A percentile compares a stretch with the other conserved stretches of the same genome.
phyloP scores from a whole-genome alignment of 2,329 filamentous ascomycete genomes.

The Diaporthe sp. region DNA sequence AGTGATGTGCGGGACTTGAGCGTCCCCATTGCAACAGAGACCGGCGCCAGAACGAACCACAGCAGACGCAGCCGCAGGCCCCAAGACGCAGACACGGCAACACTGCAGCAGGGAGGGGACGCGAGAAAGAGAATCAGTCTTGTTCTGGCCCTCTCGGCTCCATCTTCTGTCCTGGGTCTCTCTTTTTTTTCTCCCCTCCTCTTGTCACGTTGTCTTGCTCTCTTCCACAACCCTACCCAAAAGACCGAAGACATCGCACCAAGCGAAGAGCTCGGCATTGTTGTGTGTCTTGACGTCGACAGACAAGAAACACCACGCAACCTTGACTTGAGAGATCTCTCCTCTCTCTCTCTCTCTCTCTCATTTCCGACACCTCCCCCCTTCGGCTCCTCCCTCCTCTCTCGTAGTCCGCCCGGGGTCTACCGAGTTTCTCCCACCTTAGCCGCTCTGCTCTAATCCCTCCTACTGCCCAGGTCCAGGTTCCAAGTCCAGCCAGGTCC shows the following conservation, averaged over 20 bases:
- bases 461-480: constrained; percentile 45
- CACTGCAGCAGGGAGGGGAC: constrained; percentile 34
- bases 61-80: constrained; percentile 27
- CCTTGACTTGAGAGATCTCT: constrained; percentile 26
- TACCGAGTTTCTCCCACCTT: constrained; percentile 37
- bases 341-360: too few relatives aligned
- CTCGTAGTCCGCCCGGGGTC: constrained; percentile 25
- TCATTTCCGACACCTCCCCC: background rate
- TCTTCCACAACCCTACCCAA: constrained; percentile 48
- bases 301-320: constrained; percentile 20
- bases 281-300: constrained; percentile 30
- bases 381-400: constrained; percentile 5
- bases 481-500: constrained; percentile 34
- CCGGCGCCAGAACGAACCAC: constrained; percentile 31
- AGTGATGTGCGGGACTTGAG: constrained; percentile 38
- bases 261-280: constrained; percentile 28
- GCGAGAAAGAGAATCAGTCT: constrained; percentile 32
- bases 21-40: constrained; percentile 37
- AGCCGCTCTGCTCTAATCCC: constrained; percentile 40
- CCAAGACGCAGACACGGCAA: constrained; percentile 24
- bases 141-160: constrained; percentile 33
- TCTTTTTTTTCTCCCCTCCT: constrained; percentile 41
- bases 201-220: constrained; percentile 44
- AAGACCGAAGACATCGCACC: constrained; percentile 33
- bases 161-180: constrained; percentile 32